Evolutionary conservation across 345 rosid species (phyloP).

Genomic region (Mallotus nudiflorus): DNA sequence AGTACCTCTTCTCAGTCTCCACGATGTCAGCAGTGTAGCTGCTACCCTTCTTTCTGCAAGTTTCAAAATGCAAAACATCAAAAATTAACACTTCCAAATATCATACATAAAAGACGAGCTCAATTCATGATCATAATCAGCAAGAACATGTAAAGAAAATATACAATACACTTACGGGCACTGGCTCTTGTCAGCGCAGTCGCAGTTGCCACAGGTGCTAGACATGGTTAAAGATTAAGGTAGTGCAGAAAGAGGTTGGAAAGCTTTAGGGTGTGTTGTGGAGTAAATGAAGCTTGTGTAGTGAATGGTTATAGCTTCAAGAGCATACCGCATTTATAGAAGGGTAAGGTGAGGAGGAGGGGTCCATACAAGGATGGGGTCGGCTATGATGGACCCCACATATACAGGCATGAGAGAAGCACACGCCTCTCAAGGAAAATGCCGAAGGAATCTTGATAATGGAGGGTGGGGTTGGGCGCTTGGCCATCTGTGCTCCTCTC

Average conservation of each 20-base stretch:
- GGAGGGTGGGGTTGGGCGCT: constrained; percentile 7
- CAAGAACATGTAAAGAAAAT: too few relatives aligned
- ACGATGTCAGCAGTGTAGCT: constrained; percentile 52
- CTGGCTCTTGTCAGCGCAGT: constrained; percentile 79
- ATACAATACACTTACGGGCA: constrained; percentile 48
- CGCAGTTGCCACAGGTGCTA: constrained; percentile 66
- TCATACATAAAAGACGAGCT: too few relatives aligned
- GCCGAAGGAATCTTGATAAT: constrained; percentile 47
- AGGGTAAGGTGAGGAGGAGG: not conserved
- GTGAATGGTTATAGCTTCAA: too few relatives aligned
- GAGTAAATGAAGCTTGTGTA: not conserved
- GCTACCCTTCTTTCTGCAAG: constrained; percentile 72
- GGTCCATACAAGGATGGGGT: not conserved
- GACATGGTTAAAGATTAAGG: constrained; percentile 57
- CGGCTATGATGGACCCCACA: not conserved
- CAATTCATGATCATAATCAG: too few relatives aligned
- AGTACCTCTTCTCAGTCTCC: constrained; percentile 67
- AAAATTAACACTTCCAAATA: too few relatives aligned
- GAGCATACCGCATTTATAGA: too few relatives aligned
- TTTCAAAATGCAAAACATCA: not conserved
- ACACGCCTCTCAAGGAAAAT: constrained; percentile 40
- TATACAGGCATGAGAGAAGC: constrained; percentile 38
- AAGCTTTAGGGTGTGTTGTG: not conserved
- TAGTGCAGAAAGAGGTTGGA: too few relatives aligned
- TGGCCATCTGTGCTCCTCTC: constrained; percentile 56